A percentile compares a stretch with the other conserved stretches of the same genome.
These are phyloP conservation scores for Tetrapisispora namnaoensis DNA, from an alignment of 805 yeast genomes.

Conservation along the genomic window DNA sequence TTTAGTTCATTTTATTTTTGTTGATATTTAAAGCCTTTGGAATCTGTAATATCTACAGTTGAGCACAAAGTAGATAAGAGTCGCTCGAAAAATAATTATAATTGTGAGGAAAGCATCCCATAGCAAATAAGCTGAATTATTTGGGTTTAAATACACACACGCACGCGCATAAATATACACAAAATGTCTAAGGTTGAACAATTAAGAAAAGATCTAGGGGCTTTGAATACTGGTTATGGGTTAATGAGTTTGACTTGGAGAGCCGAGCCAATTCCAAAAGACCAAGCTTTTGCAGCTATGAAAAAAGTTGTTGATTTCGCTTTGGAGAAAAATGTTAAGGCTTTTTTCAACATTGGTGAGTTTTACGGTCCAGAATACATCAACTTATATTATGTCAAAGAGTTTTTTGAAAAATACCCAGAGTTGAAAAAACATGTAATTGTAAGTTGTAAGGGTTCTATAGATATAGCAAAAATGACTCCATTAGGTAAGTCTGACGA, in stretches of 20 bases:
- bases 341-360: conserved; percentile 64
- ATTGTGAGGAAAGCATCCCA: too few relatives aligned
- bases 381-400: conserved; percentile 48
- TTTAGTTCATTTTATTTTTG: too few relatives aligned
- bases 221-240: conserved; percentile 49
- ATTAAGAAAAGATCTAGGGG: conserved; percentile 12
- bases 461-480: conserved; percentile 26
- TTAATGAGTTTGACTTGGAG: conserved; percentile 76
- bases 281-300: conserved; percentile 44
- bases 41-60: neutral
- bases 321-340: conserved; percentile 28
- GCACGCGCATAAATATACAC: neutral
- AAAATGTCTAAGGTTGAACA: conserved; percentile 16
- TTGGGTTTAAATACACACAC: too few relatives aligned
- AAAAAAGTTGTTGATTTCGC: conserved; percentile 39
- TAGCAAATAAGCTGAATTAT: too few relatives aligned
- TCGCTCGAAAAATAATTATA: too few relatives aligned
- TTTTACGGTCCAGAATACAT: conserved; percentile 53
- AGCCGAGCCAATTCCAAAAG: conserved; percentile 44
- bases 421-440: conserved; percentile 45
- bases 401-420: conserved; percentile 50
- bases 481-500: conserved; percentile 46
- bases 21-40: neutral
- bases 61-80: too few relatives aligned
- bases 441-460: conserved; percentile 62